Evolutionary conservation across 2,329 filamentous ascomycete species (phyloP).

Genomic region (Claviceps pazoutovae): DNA sequence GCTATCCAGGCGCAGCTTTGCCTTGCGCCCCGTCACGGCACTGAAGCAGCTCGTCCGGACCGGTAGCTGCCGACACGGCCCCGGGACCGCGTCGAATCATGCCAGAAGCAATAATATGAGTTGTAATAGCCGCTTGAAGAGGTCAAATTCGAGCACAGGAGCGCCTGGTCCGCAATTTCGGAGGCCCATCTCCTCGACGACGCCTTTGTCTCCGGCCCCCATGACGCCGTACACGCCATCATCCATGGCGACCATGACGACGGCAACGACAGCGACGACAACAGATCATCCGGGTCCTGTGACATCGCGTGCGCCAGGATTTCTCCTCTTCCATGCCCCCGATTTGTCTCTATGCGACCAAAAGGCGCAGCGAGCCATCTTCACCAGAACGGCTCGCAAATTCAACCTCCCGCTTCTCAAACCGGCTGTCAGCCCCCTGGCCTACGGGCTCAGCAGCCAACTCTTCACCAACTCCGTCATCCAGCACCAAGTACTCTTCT

Average conservation of each 20-base stretch:
- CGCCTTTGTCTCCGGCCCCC: slow-evolving; percentile 26
- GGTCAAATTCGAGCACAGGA: slow-evolving; percentile 9
- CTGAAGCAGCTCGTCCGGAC: slow-evolving; percentile 20
- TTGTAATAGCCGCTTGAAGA: not conserved
- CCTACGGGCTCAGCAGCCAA: slow-evolving; percentile 32
- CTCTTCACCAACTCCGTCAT: slow-evolving; percentile 41
- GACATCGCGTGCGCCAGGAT: slow-evolving; percentile 30
- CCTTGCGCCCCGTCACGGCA: slow-evolving; percentile 17
- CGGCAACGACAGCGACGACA: not conserved
- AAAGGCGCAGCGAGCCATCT: slow-evolving; percentile 30
- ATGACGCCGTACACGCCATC: slow-evolving; percentile 34
- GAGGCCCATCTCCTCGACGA: slow-evolving; percentile 19
- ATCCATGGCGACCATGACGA: slow-evolving; percentile 13
- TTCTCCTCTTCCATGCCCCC: slow-evolving; percentile 36
- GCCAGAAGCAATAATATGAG: slow-evolving; percentile 3
- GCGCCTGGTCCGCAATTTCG: slow-evolving; percentile 14
- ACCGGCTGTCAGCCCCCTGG: slow-evolving; percentile 26
- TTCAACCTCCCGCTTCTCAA: slow-evolving; percentile 28
- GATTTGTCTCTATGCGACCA: slow-evolving; percentile 32
- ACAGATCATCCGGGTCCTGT: slow-evolving; percentile 19
- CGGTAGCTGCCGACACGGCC: slow-evolving; percentile 9
- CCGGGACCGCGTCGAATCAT: not conserved
- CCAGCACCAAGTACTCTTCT: slow-evolving; percentile 49
- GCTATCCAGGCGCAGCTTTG: slow-evolving; percentile 6
- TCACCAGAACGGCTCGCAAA: slow-evolving; percentile 39